phyloP scores from a whole-genome alignment of 192 early-diverging fungal species.

The Rhizophagus sp. region DNA sequence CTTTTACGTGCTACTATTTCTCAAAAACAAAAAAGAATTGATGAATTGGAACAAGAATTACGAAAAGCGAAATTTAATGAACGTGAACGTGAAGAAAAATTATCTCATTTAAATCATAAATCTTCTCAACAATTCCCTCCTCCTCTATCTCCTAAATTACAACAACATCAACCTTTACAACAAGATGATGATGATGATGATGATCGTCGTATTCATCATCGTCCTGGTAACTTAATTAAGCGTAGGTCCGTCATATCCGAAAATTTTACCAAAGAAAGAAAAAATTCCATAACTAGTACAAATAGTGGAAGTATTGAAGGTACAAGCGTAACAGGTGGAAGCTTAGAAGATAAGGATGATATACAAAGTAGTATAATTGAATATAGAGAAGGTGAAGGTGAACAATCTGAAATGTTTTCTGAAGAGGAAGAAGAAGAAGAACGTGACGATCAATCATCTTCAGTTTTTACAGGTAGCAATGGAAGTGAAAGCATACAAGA shows the following conservation, averaged over 20 bases:
- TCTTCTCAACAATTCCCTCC: not conserved
- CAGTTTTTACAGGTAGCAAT: conserved; percentile 24
- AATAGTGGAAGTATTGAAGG: conserved; percentile 24
- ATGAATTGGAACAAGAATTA: conserved; percentile 23
- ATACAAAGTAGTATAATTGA: too few relatives aligned
- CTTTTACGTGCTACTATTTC: conserved; percentile 10
- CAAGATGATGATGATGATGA: not conserved
- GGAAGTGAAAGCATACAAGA: conserved; percentile 19
- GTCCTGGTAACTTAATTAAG: not conserved
- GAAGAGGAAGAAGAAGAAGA: conserved; percentile 15
- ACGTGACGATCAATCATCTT: conserved; percentile 28
- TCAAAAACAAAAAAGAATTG: conserved; percentile 21
- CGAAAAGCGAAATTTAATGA: conserved; percentile 18
- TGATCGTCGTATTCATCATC: not conserved
- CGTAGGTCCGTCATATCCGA: not conserved
- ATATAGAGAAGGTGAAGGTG: not conserved
- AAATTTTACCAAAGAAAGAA: conserved; percentile 23
- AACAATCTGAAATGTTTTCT: conserved; percentile 5
- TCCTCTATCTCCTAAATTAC: not conserved
- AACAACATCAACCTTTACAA: conserved; percentile 5
- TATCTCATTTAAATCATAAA: not conserved
- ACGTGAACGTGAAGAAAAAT: conserved; percentile 17
- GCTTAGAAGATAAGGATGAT: not conserved
- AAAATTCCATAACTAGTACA: conserved; percentile 28
- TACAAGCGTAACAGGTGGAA: not conserved